Base-by-base conservation (phyloP, 2,329 filamentous ascomycete genomes). In the Tympanopsis confertula region DNA sequence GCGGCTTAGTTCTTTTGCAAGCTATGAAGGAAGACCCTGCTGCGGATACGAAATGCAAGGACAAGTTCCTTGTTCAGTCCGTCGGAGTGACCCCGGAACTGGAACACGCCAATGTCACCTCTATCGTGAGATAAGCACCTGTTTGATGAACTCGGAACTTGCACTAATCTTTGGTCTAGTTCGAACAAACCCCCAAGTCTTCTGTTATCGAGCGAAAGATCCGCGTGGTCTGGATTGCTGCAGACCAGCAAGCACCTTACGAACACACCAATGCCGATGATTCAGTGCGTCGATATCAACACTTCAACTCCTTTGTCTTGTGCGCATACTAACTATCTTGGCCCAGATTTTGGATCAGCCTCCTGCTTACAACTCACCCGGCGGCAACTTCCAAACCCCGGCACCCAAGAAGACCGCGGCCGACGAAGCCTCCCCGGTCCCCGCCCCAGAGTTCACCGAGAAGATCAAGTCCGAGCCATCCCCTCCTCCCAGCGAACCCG, bases 21-120 rank as follows among this genome's bases (percentile, higher is more conserved):
- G 75, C 78, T 32, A 81, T 82, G 78, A 81, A 78, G 59, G 76
- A 82, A 47, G 77, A 82, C 47, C 78, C 77, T 20, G 68, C 76
- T 24, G 56, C 62, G 39, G 77, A 81, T 53, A 71, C 74, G 41
- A 76, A 75, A 55, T 82, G 78, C 62, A 71, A 76, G 52, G 78
- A 82, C 63, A 82, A 82, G 60, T 82, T 82, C 55, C 67, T 82
- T 37, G 78, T 82, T n/a, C 78, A 82, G 55, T 80, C 78, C 17
- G 75, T 82, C 37, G 63, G 69, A 19, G 69, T 82, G 42, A 68
- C 71, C 17, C 65, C 68, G 39, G 71, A 78, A 45, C 69, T 71
- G 52, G 74, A 79, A 42, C 68, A 66, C 44, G 63, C 62, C 37
- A 80, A 71, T 48, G 69, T 81, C 39, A 65, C 71, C 29, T 67